These are phyloP conservation scores for Malassezia sp. DNA, from an alignment of 1,284 basidiomycete species.

Conservation along the genomic window DNA sequence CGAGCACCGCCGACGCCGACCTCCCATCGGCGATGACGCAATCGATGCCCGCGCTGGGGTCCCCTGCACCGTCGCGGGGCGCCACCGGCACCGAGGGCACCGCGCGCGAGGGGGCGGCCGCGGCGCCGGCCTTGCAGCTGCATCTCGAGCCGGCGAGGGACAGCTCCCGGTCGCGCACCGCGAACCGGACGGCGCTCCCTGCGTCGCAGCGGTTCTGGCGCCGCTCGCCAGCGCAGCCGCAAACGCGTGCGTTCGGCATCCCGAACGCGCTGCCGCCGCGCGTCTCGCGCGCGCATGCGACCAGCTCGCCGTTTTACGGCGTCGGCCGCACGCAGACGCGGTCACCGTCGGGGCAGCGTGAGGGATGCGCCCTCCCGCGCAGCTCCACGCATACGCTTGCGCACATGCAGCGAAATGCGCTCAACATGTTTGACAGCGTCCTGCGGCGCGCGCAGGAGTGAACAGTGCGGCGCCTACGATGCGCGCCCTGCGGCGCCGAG, in stretches of 20 bases:
- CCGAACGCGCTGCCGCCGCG: slow-evolving; percentile 14
- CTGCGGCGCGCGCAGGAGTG: slow-evolving; percentile 2
- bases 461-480: too few relatives aligned
- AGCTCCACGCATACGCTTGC: slow-evolving; percentile 10
- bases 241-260: not conserved
- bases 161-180: too few relatives aligned
- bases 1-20: slow-evolving; percentile 15
- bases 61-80: too few relatives aligned
- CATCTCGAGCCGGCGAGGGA: too few relatives aligned
- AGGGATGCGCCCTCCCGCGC: slow-evolving; percentile 1
- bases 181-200: not conserved
- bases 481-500: too few relatives aligned
- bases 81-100: too few relatives aligned
- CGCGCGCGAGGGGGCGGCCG: too few relatives aligned
- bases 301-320: slow-evolving; percentile 5
- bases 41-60: slow-evolving; percentile 29
- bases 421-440: slow-evolving; percentile 14
- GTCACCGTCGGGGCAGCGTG: not conserved
- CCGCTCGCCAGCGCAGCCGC: not conserved
- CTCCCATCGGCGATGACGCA: slow-evolving; percentile 27
- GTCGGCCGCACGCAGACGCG: not conserved
- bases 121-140: too few relatives aligned
- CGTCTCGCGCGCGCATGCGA: slow-evolving; percentile 14
- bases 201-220: slow-evolving; percentile 13
- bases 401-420: slow-evolving; percentile 15